Percentiles rank a stretch among this genome's conserved stretches.
phyloP scores from a whole-genome alignment of 108 stramenopile species.

The Fragilariopsis cylindrus region DNA sequence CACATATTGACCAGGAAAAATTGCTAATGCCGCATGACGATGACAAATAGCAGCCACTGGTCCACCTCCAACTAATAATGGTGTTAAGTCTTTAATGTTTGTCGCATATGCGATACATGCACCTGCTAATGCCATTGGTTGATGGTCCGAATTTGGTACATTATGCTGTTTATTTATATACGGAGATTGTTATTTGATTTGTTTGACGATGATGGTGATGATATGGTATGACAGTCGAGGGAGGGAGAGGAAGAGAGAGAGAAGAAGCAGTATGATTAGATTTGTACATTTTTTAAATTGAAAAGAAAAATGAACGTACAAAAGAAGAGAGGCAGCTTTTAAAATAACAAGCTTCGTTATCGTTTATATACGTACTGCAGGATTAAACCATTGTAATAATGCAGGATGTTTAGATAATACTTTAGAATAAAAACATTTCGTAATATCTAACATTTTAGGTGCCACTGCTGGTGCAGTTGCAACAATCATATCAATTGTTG shows the following conservation, averaged over 20 bases:
- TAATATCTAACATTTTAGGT: slow-evolving; percentile 19
- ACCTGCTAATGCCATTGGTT: slow-evolving; percentile 4
- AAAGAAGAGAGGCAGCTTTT: no score
- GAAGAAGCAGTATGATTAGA: no score
- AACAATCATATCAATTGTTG: slow-evolving; percentile 18
- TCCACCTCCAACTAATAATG: slow-evolving; percentile 3
- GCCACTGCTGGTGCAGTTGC: slow-evolving; percentile 23
- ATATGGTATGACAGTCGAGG: no score
- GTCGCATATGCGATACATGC: slow-evolving; percentile 7
- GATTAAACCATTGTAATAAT: slow-evolving; percentile 14
- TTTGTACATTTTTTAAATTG: no score
- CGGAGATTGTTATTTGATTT: not conserved
- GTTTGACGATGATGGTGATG: not conserved
- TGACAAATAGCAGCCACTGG: slow-evolving; percentile 13
- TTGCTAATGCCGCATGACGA: slow-evolving; percentile 8
- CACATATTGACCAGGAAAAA: slow-evolving; percentile 13
- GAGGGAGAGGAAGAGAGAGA: no score
- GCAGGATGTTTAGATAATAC: slow-evolving; percentile 12
- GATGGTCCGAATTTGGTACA: slow-evolving; percentile 5
- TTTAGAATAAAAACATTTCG: slow-evolving; percentile 20
- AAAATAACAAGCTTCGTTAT: not conserved
- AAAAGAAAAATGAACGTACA: no score
- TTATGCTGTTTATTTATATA: not conserved
- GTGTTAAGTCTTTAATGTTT: slow-evolving; percentile 5
- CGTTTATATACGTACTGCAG: not conserved